Evolutionary conservation across 2,329 filamentous ascomycete species (phyloP).

Genomic region (Botrytis byssoidea): DNA sequence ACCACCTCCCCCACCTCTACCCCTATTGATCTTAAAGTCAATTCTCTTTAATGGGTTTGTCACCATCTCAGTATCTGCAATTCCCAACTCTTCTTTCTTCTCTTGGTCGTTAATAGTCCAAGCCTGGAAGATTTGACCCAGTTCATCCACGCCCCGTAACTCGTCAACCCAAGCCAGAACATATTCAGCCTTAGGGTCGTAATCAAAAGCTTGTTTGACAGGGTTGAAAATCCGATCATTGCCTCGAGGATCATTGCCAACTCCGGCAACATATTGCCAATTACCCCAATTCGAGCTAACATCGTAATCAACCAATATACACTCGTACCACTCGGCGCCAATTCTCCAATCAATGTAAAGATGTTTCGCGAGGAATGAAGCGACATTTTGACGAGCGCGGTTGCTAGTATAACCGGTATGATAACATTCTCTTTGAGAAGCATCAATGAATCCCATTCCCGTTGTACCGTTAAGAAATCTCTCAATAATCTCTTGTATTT

Average conservation of each 20-base stretch:
- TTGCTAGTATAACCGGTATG: slow-evolving; percentile 79
- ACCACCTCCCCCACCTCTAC: slow-evolving; percentile 21
- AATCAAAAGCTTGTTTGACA: slow-evolving; percentile 76
- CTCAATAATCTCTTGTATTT: slow-evolving; percentile 50
- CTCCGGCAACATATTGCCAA: slow-evolving; percentile 79
- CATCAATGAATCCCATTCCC: slow-evolving; percentile 75
- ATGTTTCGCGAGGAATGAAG: slow-evolving; percentile 70
- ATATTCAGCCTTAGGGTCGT: slow-evolving; percentile 68
- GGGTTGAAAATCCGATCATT: slow-evolving; percentile 74
- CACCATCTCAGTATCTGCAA: slow-evolving; percentile 62
- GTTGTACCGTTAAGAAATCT: slow-evolving; percentile 67
- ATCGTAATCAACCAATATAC: slow-evolving; percentile 72
- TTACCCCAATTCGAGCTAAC: slow-evolving; percentile 76
- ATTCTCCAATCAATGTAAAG: slow-evolving; percentile 75
- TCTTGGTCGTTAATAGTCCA: slow-evolving; percentile 59
- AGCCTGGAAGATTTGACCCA: slow-evolving; percentile 62
- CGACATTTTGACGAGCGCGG: slow-evolving; percentile 72
- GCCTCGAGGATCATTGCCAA: slow-evolving; percentile 74
- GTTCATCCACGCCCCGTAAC: slow-evolving; percentile 50
- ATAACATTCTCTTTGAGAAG: slow-evolving; percentile 70
- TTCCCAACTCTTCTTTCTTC: slow-evolving; percentile 55
- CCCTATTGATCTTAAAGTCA: slow-evolving; percentile 54
- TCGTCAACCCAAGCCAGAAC: slow-evolving; percentile 74
- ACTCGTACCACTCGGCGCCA: slow-evolving; percentile 82
- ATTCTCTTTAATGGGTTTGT: slow-evolving; percentile 65